phyloP scores from a whole-genome alignment of 768 basidiomycete genomes.

The Mrakia hoshinonis region DNA sequence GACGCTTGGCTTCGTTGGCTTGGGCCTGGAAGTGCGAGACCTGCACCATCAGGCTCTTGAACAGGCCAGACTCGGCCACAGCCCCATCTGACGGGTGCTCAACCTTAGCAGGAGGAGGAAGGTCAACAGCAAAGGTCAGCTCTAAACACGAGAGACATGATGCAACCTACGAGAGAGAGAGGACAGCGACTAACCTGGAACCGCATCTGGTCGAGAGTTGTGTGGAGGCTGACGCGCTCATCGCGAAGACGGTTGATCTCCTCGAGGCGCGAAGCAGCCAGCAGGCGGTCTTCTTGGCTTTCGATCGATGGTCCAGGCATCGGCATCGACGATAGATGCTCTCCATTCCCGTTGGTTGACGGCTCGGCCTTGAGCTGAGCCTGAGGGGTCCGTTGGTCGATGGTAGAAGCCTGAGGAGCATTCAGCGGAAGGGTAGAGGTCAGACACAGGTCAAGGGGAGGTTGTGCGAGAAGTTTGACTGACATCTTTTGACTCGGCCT shows the following conservation, averaged over 20 bases:
- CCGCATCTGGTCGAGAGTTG: conserved; percentile 33
- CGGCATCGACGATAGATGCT: background rate
- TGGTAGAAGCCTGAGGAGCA: background rate
- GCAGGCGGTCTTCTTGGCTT: conserved; percentile 12
- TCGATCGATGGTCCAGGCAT: background rate
- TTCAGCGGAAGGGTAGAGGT: background rate
- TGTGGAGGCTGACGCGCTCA: conserved; percentile 33
- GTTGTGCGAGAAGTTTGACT: background rate
- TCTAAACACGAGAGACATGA: background rate
- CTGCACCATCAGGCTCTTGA: conserved; percentile 53
- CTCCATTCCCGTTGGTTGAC: background rate
- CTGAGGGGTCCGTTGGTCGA: background rate
- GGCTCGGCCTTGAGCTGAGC: too few species aligned
- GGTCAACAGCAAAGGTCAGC: background rate
- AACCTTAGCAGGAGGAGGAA: conserved; percentile 21
- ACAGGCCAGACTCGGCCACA: conserved; percentile 41
- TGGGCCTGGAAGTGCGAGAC: conserved; percentile 47
- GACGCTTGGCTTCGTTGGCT: conserved; percentile 44
- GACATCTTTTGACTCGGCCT: background rate
- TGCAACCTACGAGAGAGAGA: background rate
- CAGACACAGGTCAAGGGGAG: background rate
- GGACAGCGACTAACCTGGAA: conserved; percentile 28
- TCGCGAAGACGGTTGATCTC: conserved; percentile 33
- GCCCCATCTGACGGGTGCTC: conserved; percentile 35
- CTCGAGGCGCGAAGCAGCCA: conserved; percentile 34